These are phyloP conservation scores for Tulasnella sp. DNA, from an alignment of 768 basidiomycete species.

Conservation along the genomic window DNA sequence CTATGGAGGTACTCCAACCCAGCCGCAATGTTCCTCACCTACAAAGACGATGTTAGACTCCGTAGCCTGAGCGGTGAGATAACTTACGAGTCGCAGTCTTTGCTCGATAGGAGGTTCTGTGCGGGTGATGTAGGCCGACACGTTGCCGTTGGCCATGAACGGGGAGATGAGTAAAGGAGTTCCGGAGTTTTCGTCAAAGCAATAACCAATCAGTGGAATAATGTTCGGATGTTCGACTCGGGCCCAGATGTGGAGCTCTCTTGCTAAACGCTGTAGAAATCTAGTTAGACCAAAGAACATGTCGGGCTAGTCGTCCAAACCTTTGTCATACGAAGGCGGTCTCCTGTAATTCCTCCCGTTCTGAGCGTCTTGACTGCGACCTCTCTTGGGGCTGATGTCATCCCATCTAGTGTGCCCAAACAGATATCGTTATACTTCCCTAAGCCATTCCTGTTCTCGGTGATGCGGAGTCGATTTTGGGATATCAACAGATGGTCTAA, in stretches of 20 bases:
- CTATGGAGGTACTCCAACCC: background rate
- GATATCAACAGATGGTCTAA: no score
- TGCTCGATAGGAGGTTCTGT: background rate
- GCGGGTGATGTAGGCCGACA: background rate
- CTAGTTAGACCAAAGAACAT: no score
- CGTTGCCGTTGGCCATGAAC: background rate
- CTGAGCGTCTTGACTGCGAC: background rate
- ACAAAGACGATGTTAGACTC: background rate
- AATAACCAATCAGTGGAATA: background rate
- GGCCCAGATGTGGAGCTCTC: background rate
- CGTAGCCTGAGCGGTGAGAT: no score
- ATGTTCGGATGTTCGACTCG: background rate
- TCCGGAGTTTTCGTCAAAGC: background rate
- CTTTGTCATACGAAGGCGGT: background rate
- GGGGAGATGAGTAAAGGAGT: background rate
- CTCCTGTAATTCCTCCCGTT: background rate
- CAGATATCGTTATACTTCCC: background rate
- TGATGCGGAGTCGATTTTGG: background rate
- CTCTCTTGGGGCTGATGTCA: background rate
- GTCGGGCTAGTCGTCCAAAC: no score
- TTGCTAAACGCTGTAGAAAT: background rate
- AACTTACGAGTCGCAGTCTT: background rate
- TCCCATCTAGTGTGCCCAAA: background rate
- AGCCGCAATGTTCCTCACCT: background rate
- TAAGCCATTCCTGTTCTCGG: no score